A percentile compares a stretch with the other conserved stretches of the same genome.
Conservation (phyloP, 768 basidiomycete genomes). For the Kwoniella sp. region DNA sequence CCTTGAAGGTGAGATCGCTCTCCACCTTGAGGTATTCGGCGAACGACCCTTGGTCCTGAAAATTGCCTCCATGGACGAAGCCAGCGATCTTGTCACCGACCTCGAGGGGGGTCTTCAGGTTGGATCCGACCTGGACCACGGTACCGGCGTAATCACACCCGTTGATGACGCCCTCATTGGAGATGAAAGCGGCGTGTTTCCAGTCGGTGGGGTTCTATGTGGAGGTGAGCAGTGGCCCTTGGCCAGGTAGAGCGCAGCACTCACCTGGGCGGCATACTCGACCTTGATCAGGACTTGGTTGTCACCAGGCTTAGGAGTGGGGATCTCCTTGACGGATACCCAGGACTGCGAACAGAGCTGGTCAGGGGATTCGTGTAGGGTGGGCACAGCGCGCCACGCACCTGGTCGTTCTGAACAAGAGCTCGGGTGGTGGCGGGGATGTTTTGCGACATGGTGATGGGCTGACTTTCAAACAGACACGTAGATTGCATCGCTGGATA, state of each 20-base stretch:
- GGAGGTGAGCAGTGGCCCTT: no score
- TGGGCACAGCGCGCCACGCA: conserved; percentile 1
- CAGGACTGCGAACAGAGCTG: no score
- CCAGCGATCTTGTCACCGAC: conserved; percentile 36
- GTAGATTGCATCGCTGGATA: neutral
- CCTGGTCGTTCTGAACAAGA: conserved; percentile 20
- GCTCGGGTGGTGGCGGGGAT: conserved; percentile 28
- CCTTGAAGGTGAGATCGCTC: conserved; percentile 22
- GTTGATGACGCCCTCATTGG: conserved; percentile 17
- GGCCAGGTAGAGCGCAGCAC: conserved; percentile 5
- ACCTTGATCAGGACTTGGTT: conserved; percentile 43
- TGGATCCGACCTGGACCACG: conserved; percentile 21
- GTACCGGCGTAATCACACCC: conserved; percentile 40
- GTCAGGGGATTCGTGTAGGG: conserved; percentile 15
- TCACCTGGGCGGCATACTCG: conserved; percentile 30
- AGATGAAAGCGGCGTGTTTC: conserved; percentile 22
- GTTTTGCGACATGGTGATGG: neutral
- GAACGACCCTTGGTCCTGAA: conserved; percentile 20
- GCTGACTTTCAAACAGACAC: no score
- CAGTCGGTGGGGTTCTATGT: conserved; percentile 30
- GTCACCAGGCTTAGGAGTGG: conserved; percentile 18
- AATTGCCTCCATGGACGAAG: conserved; percentile 32
- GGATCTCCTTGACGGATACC: conserved; percentile 15
- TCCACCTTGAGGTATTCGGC: conserved; percentile 33
- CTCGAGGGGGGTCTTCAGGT: conserved; percentile 6